Conservation (phyloP, 768 basidiomycete species). For the Porphyrellus cyaneotinctus region DNA sequence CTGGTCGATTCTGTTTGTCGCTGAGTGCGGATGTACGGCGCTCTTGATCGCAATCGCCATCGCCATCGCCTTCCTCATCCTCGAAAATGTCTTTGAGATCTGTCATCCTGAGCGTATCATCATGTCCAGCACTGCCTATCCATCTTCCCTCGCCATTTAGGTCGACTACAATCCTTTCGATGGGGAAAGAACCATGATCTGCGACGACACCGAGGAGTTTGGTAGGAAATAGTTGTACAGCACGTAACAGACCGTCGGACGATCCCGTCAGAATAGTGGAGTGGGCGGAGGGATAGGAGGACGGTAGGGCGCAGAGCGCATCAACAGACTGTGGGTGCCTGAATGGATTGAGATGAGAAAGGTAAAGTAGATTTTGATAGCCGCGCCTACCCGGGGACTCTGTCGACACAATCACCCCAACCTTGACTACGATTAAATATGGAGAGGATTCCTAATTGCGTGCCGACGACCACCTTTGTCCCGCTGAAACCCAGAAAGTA, state of each 20-base stretch:
- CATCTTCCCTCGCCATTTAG: constrained; percentile 60
- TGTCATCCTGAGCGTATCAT: constrained; percentile 80
- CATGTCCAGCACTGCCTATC: constrained; percentile 92
- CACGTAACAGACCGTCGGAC: constrained; percentile 86
- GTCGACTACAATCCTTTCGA: constrained; percentile 79
- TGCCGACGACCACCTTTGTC: constrained; percentile 84
- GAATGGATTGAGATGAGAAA: constrained; percentile 14
- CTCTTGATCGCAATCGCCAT: constrained; percentile 17
- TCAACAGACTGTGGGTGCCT: constrained; percentile 93
- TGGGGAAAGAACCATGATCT: constrained; percentile 88
- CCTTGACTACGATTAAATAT: constrained; percentile 86
- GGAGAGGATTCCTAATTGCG: constrained; percentile 83
- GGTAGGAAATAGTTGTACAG: constrained; percentile 83
- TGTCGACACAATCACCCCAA: constrained; percentile 90
- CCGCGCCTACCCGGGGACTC: constrained; percentile 69
- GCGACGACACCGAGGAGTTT: constrained; percentile 87
- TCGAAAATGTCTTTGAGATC: constrained; percentile 76
- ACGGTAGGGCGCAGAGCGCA: constrained; percentile 71
- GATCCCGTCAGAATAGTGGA: constrained; percentile 84
- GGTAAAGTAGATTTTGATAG: background rate
- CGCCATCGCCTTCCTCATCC: constrained; percentile 28
- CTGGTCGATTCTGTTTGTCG: constrained; percentile 21
- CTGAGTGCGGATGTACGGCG: constrained; percentile 18
- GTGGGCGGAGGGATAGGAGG: constrained; percentile 55
- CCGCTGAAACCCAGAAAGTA: constrained; percentile 38